Evolutionary conservation across 2,329 filamentous ascomycete species (phyloP).

Genomic region (Cryphonectria radicalis): DNA sequence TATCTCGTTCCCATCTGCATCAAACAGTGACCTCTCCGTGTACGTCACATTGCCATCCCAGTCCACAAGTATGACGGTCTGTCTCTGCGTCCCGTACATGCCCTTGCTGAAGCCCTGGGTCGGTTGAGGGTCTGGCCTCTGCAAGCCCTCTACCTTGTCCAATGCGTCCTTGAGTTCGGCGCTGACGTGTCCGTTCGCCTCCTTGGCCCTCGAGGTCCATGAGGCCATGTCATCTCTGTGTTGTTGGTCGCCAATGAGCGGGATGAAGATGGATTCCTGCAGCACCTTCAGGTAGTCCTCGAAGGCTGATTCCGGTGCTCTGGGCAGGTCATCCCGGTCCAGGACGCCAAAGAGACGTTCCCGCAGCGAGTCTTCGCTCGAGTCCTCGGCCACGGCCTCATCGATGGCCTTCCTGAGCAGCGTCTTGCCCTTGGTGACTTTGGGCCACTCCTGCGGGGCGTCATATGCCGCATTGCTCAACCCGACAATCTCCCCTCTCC

Average conservation of each 20-base stretch:
- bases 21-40: conserved; percentile 63
- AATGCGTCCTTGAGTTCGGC: conserved; percentile 42
- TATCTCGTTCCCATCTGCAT: conserved; percentile 59
- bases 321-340: conserved; percentile 60
- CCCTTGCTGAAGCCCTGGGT: conserved; percentile 57
- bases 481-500: conserved; percentile 57
- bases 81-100: conserved; percentile 67
- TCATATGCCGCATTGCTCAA: conserved; percentile 66
- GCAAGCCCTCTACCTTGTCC: conserved; percentile 33
- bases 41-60: conserved; percentile 66
- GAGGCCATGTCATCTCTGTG: conserved; percentile 51
- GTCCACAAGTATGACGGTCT: conserved; percentile 65
- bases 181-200: conserved; percentile 42
- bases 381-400: conserved; percentile 42
- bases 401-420: conserved; percentile 50
- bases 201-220: conserved; percentile 39
- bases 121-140: conserved; percentile 41
- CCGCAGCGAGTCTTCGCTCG: conserved; percentile 54
- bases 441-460: conserved; percentile 61
- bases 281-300: conserved; percentile 58
- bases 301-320: conserved; percentile 49
- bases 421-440: conserved; percentile 57
- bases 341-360: conserved; percentile 58
- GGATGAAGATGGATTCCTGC: conserved; percentile 65
- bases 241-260: conserved; percentile 55